A percentile compares a stretch with the other conserved stretches of the same genome.
These are phyloP conservation scores for Calcarisporium arbuscula DNA, from an alignment of 2,329 filamentous ascomycete genomes.

Conservation along the genomic window DNA sequence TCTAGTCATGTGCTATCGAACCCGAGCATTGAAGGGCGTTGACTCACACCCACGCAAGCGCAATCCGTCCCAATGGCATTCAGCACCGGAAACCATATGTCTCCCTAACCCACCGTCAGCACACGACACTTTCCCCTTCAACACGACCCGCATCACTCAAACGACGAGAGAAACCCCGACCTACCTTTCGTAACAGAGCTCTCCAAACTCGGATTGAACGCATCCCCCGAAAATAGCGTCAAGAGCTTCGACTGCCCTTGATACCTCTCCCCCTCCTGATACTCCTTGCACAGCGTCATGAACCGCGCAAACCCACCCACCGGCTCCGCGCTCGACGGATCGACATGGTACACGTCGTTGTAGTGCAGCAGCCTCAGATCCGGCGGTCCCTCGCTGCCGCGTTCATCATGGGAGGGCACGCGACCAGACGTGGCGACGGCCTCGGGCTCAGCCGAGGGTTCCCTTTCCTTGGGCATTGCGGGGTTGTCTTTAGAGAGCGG, in stretches of 20 bases:
- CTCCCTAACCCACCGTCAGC: constrained; percentile 42
- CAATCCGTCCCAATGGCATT: constrained; percentile 72
- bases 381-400: constrained; percentile 30
- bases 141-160: too few relatives aligned
- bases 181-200: constrained; percentile 80
- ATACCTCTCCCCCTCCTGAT: constrained; percentile 57
- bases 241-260: constrained; percentile 58
- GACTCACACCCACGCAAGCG: constrained; percentile 72
- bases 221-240: constrained; percentile 86
- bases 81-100: constrained; percentile 83
- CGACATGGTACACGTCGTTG: constrained; percentile 92
- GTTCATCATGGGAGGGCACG: constrained; percentile 2
- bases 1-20: constrained; percentile 1
- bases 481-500: neutral
- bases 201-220: constrained; percentile 86
- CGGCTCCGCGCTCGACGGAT: constrained; percentile 68
- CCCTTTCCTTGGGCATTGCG: constrained; percentile 3
- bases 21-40: constrained; percentile 9
- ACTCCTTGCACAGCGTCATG: constrained; percentile 70
- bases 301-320: constrained; percentile 78
- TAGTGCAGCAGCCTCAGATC: constrained; percentile 81
- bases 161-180: constrained; percentile 8
- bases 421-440: constrained; percentile 16
- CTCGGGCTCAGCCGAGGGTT: constrained; percentile 20
- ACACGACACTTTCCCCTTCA: too few relatives aligned